Evolutionary conservation across 2,329 filamentous ascomycete species (phyloP), one percentile per base, ranked within the genome.

Genomic region (Ophiocordyceps camponoti-rufipedis): DNA sequence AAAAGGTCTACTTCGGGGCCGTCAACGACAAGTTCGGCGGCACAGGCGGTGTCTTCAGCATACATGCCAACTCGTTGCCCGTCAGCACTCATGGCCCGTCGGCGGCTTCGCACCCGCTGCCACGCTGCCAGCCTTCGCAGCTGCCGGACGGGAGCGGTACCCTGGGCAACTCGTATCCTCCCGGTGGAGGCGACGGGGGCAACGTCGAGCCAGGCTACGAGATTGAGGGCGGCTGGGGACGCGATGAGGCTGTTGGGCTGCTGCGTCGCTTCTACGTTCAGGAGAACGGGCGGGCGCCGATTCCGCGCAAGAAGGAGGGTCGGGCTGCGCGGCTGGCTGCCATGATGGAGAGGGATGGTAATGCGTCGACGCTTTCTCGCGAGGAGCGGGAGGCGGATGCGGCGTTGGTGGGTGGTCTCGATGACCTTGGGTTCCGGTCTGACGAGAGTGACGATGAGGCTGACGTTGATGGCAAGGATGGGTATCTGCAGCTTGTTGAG

Each of bases 21-120:
- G 78, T 84, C 54, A 98, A 98, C 61, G 91, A 98, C 66, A 85
- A 93, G 47, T 98, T 98, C 65, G 91, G 91, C 8, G 91, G 93
- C 31, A 94, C 87, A 14, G 91, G 91, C 2, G 89, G 93, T 45
- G 91, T 98, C 13, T 78, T 98, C 59, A 82, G 80, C 53, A 78
- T 96, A 45, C 87, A 96, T 61, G 67, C 69, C 58, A 77, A 77
- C 55, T 75, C 72, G 11, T 56, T 68, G 49, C 60, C 66, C 14
- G 58, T 65, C 39, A 52, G 55, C 7, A 50, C 52, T 6, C 55
- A 62, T 48, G 61, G 60, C 5, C 55, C 59, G 45, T 65, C 63
- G 44, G 64, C 65, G n/a, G 63, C 61, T 44, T 61, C 63, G 3
- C 62, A 64, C 41, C 61, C 63, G 4, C 55, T 60, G 10, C 62